Conservation (phyloP, 2,329 filamentous ascomycete species). For the Fusarium pseudocircinatum region DNA sequence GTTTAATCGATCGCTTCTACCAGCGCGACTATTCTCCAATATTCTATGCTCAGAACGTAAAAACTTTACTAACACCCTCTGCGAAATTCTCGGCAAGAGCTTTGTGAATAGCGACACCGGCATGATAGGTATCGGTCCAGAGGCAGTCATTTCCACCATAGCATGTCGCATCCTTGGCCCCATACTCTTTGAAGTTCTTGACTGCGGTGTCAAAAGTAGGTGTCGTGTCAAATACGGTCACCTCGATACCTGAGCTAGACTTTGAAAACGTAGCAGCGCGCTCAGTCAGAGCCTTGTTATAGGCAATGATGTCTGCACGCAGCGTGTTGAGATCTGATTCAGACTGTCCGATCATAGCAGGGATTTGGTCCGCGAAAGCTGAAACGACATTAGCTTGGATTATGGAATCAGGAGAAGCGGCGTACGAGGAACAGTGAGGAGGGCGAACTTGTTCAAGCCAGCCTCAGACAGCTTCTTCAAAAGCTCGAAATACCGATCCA, state of each 20-base stretch:
- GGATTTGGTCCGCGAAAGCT: conserved; percentile 19
- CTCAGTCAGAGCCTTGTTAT: conserved; percentile 6
- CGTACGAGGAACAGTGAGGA: conserved; percentile 17
- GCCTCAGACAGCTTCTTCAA: background rate
- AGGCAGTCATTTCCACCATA: conserved; percentile 12
- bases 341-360: conserved; percentile 3
- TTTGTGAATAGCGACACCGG: conserved; percentile 17
- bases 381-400: background rate
- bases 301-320: conserved; percentile 1
- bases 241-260: background rate
- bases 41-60: background rate
- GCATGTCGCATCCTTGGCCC: conserved; percentile 16
- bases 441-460: conserved; percentile 22
- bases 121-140: conserved; percentile 25
- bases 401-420: rapidly evolving
- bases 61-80: background rate
- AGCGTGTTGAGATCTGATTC: conserved; percentile 5
- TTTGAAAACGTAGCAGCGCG: conserved; percentile 1
- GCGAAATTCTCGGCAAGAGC: conserved; percentile 11
- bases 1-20: background rate
- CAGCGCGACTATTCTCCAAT: background rate
- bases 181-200: conserved; percentile 1
- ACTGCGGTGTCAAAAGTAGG: conserved; percentile 3
- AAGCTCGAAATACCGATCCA: conserved; percentile 19
- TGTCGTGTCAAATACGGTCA: conserved; percentile 6